phyloP scores from a whole-genome alignment of 768 basidiomycete genomes.

The Lactifluus rugatus region DNA sequence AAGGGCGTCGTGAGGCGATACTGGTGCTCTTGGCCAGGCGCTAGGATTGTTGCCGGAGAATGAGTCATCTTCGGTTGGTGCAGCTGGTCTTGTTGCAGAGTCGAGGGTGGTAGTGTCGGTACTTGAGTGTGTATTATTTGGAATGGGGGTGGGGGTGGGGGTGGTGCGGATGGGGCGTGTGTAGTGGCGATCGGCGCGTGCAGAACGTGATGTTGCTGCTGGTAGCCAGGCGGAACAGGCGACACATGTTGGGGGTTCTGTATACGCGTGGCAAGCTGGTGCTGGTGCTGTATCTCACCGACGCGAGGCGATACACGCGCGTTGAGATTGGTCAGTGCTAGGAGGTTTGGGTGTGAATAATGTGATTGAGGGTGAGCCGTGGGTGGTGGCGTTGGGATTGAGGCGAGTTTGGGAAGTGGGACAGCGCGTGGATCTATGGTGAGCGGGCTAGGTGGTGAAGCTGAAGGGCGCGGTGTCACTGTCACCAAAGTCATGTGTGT shows the following conservation, averaged over 20 bases:
- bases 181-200: not conserved
- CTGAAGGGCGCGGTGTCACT: too few species aligned
- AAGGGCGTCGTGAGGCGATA: not conserved
- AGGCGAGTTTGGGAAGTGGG: not conserved
- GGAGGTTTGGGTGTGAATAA: not conserved
- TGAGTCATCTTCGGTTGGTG: conserved; percentile 5
- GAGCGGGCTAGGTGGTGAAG: too few species aligned
- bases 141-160: not conserved
- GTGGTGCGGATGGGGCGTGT: conserved; percentile 7
- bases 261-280: not conserved
- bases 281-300: not conserved
- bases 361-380: not conserved
- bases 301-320: not conserved
- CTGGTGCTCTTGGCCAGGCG: not conserved
- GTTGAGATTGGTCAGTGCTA: not conserved
- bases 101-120: not conserved
- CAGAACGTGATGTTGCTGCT: not conserved
- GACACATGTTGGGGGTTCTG: conserved; percentile 1
- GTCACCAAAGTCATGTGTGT: too few species aligned
- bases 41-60: not conserved
- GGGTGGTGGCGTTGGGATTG: not conserved
- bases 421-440: not conserved
- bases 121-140: too few species aligned
- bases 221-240: not conserved
- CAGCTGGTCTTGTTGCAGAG: not conserved